Evolutionary conservation across 208 protist species (phyloP), one percentile per base, ranked within the genome.

Genomic region (Phytomonas sp.): DNA sequence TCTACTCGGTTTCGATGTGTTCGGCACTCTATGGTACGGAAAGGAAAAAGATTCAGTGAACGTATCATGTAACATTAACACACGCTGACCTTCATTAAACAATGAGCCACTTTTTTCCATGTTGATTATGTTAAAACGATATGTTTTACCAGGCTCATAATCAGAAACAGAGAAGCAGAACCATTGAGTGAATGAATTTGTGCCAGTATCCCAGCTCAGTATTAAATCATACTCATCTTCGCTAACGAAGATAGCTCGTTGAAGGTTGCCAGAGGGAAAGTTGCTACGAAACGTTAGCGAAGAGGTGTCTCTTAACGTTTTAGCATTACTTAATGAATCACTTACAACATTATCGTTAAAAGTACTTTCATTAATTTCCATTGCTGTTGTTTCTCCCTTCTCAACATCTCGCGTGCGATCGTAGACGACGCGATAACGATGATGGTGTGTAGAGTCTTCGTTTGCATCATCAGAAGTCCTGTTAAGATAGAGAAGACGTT

Each of bases 111-210:
- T 71, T 78, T 99, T 99, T 66, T 97, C 83, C 79, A 99, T 88
- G 77, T 99, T 99, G 40, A 98, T 73, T 67, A 99, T 98, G 74
- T 98, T 99, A 75, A 99, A 98, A 36, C 83, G 91, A 63, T 98
- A 98, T 4, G 75, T 86, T 63, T 68, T 81, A 19, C 87, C 94
- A 23, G 84, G 76, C 10, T 37, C 64, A 61, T 88, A 91, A 62
- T 86, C 69, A 29, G 70, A 65, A 5, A 99, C 73, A 37, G 75
- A 73, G 70, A 99, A 99, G 83, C 88, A 98, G 73, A 98, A 99
- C 98, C 98, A 99, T 85, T 99, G 98, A 45, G 95, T 96, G 83
- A 98, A 97, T 32, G 89, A 92, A 65, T 87, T 89, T 11, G 97
- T 98, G 49, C 97, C 92, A 10, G 97, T 94, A 83, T 99, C 98